Evolutionary conservation across 202 grass and related monocot species (phyloP), one percentile per base, ranked within the genome.

Genomic region (Brachypodium distachyon): DNA sequence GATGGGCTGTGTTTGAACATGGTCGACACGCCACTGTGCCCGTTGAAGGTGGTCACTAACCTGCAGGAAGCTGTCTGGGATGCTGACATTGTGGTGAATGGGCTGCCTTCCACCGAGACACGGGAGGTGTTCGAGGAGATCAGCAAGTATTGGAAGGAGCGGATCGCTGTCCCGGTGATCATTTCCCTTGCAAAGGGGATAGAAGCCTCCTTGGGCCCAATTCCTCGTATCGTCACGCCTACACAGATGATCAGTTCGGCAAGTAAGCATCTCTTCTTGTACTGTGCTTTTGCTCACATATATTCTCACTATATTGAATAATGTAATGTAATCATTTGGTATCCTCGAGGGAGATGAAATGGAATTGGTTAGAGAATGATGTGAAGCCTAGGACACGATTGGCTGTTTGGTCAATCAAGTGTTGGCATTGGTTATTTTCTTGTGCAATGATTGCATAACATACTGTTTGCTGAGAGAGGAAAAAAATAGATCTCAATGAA

Each of bases 21-120:
- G 96, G 83, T 95, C 3, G 96, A 99, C 6, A 99, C 96, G 6
- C 92, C 96, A 0, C 87, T 99, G 42, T 99, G 96, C 70, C 96
- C 96, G 12, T 22, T 95, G 70, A 96, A 99, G 84, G 89, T 99
- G 33, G 92, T 96, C 58, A 99, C 96, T 50, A 99, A 96, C 64
- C 82, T 99, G 73, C 96, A 96, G 75, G 89, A 99, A 80, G 92
- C 92, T 19, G 89, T 93, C 47, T 99, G 96, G 96, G 92, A 99
- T 46, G 92, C 96, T 4, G 96, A 99, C 62, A 96, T 99, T 36
- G 96, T 99, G 37, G 87, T 96, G 9, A 99, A 96, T 51, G 96
- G 89, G 2, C 37, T 99, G 61, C 96, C 96, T 9, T 99, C 96
- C 21, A 99, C 96, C 0, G 92, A 99, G 74, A 93, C 96, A 0